These are phyloP conservation scores for Platismatia glauca DNA, from an alignment of 495 filamentous ascomycete species.

Conservation along the genomic window DNA sequence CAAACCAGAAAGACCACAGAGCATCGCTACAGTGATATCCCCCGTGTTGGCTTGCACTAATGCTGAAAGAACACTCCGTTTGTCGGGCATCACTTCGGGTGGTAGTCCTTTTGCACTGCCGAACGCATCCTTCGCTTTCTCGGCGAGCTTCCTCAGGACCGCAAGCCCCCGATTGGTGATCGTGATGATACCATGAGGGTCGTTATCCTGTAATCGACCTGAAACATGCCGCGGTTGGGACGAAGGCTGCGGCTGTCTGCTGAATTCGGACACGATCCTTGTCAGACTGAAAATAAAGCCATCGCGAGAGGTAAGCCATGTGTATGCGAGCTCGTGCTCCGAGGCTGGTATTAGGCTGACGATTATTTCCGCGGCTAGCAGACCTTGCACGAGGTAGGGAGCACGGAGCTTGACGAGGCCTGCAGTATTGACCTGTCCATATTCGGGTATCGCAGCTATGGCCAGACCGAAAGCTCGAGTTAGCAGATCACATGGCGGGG, in stretches of 20 bases:
- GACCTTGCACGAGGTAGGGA: constrained; percentile 79
- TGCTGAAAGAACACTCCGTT: constrained; percentile 61
- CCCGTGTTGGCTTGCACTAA: constrained; percentile 54
- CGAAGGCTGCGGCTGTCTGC: constrained; percentile 2
- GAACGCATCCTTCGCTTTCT: constrained; percentile 60
- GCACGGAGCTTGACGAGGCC: constrained; percentile 56
- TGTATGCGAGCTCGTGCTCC: constrained; percentile 61
- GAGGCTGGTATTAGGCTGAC: constrained; percentile 62
- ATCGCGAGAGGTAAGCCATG: constrained; percentile 78
- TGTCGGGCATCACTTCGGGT: constrained; percentile 55
- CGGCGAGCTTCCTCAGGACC: constrained; percentile 58
- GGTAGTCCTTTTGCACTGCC: constrained; percentile 45
- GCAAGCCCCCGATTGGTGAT: constrained; percentile 64
- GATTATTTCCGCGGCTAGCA: constrained; percentile 85
- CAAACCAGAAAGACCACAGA: constrained; percentile 62
- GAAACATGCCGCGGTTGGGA: constrained; percentile 11
- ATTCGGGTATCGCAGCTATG: constrained; percentile 71
- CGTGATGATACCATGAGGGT: constrained; percentile 39
- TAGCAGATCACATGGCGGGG: constrained; percentile 67
- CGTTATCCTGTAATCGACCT: constrained; percentile 32
- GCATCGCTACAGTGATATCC: constrained; percentile 44
- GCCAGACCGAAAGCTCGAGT: constrained; percentile 84
- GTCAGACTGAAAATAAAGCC: constrained; percentile 77
- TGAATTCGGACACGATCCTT: constrained; percentile 12
- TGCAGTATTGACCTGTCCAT: constrained; percentile 15